A percentile compares a stretch with the other conserved stretches of the same genome.
These are phyloP conservation scores for Xylariaceae sp. DNA, from an alignment of 2,329 filamentous ascomycete species.

Conservation along the genomic window DNA sequence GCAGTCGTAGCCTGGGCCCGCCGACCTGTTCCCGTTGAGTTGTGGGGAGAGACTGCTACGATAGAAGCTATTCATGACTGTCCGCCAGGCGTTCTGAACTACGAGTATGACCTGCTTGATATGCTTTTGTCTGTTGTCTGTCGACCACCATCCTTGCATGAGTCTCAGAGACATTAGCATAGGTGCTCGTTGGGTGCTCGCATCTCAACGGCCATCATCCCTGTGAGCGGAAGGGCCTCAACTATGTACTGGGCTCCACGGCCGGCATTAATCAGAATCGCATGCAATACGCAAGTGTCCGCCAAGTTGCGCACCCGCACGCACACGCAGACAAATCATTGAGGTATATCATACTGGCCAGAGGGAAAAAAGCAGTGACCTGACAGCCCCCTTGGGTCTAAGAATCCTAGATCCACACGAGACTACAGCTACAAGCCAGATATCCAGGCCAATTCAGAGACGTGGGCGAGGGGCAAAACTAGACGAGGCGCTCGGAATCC, in stretches of 20 bases:
- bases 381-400: slow-evolving; percentile 5
- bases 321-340: slow-evolving; percentile 8
- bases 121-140: slow-evolving; percentile 17
- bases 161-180: slow-evolving; percentile 24
- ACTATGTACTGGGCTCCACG: slow-evolving; percentile 8
- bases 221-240: slow-evolving; percentile 22
- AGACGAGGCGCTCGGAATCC: slow-evolving; percentile 14
- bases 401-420: slow-evolving; percentile 8
- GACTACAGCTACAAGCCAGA: slow-evolving; percentile 7
- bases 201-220: slow-evolving; percentile 30
- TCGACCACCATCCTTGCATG: slow-evolving; percentile 29
- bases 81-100: slow-evolving; percentile 10
- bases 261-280: slow-evolving; percentile 17
- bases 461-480: slow-evolving; percentile 17
- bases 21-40: slow-evolving; percentile 18
- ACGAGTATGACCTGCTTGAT: slow-evolving; percentile 12
- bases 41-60: slow-evolving; percentile 19
- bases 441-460: slow-evolving; percentile 5
- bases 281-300: slow-evolving; percentile 24
- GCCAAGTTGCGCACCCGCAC: slow-evolving; percentile 4
- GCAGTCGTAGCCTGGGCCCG: slow-evolving; percentile 18
- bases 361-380: slow-evolving; percentile 8
- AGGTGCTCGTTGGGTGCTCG: slow-evolving; percentile 24
- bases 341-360: slow-evolving; percentile 7
- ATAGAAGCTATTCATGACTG: no score